Conservation (phyloP, 1,139 yeast species). For the Pneumocystis wakefieldiae region DNA sequence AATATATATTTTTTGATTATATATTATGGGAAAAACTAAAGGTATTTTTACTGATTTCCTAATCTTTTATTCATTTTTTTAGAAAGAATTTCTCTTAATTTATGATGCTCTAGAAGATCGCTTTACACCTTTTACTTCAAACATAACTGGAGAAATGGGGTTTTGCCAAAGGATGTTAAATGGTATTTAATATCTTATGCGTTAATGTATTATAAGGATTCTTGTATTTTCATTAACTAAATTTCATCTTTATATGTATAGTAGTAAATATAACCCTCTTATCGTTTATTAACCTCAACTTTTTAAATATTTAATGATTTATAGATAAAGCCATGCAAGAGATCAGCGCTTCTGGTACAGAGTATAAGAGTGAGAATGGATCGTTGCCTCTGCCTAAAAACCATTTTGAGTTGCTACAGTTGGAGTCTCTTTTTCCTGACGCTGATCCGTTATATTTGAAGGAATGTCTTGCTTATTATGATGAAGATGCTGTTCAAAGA, state of each 20-base stretch:
- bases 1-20: slow-evolving; percentile 93
- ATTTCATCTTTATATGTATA: background rate
- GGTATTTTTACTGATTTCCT: background rate
- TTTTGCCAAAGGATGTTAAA: background rate
- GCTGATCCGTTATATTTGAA: background rate
- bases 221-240: background rate
- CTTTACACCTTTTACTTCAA: background rate
- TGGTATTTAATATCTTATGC: background rate
- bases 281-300: background rate
- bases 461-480: background rate
- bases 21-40: slow-evolving; percentile 91
- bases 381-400: background rate
- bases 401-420: background rate
- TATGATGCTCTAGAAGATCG: slow-evolving; percentile 13
- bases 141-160: background rate
- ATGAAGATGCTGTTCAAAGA: background rate
- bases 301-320: background rate
- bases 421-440: background rate
- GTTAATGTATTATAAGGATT: background rate
- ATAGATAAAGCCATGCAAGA: background rate
- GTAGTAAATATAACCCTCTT: no score
- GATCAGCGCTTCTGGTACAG: background rate
- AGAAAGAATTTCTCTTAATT: slow-evolving; percentile 12
- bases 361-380: background rate
- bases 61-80: background rate